These are phyloP conservation scores for Triglochin maritima DNA, from an alignment of 106 monocot species.

Conservation along the genomic window DNA sequence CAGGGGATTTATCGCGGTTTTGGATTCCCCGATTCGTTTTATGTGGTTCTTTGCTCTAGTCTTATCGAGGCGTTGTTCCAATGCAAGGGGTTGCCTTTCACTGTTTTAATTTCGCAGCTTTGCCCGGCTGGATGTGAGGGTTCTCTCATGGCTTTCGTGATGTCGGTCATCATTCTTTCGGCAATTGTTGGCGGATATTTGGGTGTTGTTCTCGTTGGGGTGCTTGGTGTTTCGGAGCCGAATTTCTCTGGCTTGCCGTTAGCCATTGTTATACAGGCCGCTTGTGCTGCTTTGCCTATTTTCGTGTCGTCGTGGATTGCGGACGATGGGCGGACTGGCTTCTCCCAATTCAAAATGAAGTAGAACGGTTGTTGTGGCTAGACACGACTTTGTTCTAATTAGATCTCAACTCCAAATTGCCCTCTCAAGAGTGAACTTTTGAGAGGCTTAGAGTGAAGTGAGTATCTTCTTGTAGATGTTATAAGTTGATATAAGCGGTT, in stretches of 20 bases:
- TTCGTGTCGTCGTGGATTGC: constrained; percentile 45
- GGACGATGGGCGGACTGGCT: not conserved
- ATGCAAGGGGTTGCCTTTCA: constrained; percentile 57
- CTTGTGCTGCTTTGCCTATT: constrained; percentile 42
- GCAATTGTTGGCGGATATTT: constrained; percentile 57
- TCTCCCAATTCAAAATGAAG: constrained; percentile 8
- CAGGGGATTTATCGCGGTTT: constrained; percentile 41
- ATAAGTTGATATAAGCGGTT: not conserved
- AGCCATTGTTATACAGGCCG: constrained; percentile 40
- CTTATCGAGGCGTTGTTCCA: constrained; percentile 41
- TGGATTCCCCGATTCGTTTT: constrained; percentile 44
- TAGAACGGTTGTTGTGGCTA: not conserved
- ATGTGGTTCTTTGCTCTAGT: constrained; percentile 49
- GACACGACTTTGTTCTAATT: not conserved
- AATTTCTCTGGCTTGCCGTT: constrained; percentile 36
- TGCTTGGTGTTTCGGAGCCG: constrained; percentile 26
- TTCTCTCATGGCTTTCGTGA: constrained; percentile 72
- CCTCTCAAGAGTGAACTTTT: not conserved
- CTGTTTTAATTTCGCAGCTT: constrained; percentile 42
- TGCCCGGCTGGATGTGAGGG: constrained; percentile 77
- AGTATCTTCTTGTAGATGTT: not conserved
- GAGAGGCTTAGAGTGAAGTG: not conserved
- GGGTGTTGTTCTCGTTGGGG: constrained; percentile 47
- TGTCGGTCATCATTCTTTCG: constrained; percentile 53
- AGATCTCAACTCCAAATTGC: not conserved